phyloP scores from a whole-genome alignment of 352 stramenopile species.

The Phytopythium ostracodes region DNA sequence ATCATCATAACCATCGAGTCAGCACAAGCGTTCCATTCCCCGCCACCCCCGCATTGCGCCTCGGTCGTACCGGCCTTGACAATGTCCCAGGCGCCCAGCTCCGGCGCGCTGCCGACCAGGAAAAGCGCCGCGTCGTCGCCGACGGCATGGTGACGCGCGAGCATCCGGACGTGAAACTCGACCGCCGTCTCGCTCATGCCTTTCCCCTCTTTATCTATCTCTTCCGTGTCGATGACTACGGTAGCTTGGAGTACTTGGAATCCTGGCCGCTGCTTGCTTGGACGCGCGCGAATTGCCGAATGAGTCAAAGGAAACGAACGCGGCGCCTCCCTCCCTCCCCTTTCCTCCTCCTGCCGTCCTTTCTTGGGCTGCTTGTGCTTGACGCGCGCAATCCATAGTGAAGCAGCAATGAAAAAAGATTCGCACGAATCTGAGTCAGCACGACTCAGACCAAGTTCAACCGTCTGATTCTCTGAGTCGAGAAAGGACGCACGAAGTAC shows the following conservation, averaged over 20 bases:
- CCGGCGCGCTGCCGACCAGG: conserved; percentile 40
- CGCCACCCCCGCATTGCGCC: too few relatives aligned
- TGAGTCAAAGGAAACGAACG: not conserved
- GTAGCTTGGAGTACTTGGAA: too few relatives aligned
- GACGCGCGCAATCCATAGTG: conserved; percentile 3
- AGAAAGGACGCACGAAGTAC: not conserved
- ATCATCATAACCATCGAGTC: not conserved
- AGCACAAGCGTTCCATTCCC: too few relatives aligned
- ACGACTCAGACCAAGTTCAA: not conserved
- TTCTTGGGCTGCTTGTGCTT: not conserved
- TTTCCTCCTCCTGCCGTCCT: not conserved
- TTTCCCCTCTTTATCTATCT: not conserved
- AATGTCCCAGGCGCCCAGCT: conserved; percentile 64
- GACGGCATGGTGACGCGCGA: conserved; percentile 5
- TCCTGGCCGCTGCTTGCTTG: not conserved
- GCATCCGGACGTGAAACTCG: conserved; percentile 33
- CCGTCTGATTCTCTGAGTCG: not conserved
- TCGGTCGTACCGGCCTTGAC: conserved; percentile 26
- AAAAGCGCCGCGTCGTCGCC: conserved; percentile 28
- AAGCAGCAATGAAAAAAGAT: not conserved
- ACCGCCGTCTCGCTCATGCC: conserved; percentile 9
- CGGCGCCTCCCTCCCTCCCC: too few relatives aligned
- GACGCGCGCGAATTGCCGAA: not conserved
- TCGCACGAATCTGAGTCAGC: not conserved
- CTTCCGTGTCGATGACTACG: not conserved